phyloP scores from a whole-genome alignment of 352 stramenopile genomes.

The Pythium chondricola region DNA sequence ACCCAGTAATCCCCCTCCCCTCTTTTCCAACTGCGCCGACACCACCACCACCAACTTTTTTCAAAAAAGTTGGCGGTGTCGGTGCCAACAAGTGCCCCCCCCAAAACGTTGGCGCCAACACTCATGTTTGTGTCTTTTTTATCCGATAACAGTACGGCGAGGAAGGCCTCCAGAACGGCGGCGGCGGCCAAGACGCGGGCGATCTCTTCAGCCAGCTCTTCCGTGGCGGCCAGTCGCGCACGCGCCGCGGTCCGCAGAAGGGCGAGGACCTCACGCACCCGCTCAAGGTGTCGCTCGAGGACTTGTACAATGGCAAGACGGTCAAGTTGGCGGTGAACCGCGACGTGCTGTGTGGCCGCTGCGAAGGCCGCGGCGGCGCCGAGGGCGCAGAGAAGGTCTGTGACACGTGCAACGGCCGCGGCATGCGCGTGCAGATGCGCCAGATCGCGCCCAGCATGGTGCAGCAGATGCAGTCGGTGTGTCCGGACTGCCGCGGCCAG shows the following conservation, averaged over 20 bases:
- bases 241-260: slow-evolving; percentile 88
- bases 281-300: slow-evolving; percentile 96
- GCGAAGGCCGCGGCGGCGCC: slow-evolving; percentile 87
- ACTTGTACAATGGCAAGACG: slow-evolving; percentile 99
- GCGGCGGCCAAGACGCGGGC: slow-evolving; percentile 53
- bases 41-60: too few species aligned
- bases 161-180: slow-evolving; percentile 94
- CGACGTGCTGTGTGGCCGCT: slow-evolving; percentile 88
- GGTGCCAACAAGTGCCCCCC: too few species aligned
- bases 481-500: slow-evolving; percentile 90
- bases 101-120: too few species aligned
- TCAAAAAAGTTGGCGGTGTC: not conserved
- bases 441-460: slow-evolving; percentile 98
- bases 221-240: slow-evolving; percentile 55
- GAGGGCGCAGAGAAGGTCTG: slow-evolving; percentile 92
- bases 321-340: slow-evolving; percentile 96
- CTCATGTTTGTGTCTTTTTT: too few species aligned
- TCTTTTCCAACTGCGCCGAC: too few species aligned
- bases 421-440: slow-evolving; percentile 92
- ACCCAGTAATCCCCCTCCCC: too few species aligned
- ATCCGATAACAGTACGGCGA: slow-evolving; percentile 95
- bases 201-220: slow-evolving; percentile 99
- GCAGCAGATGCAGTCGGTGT: slow-evolving; percentile 96
- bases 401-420: slow-evolving; percentile 92
- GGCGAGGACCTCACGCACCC: slow-evolving; percentile 94